These are phyloP conservation scores for Penicillium bialowiezense DNA, from an alignment of 495 filamentous ascomycete species.

Conservation along the genomic window DNA sequence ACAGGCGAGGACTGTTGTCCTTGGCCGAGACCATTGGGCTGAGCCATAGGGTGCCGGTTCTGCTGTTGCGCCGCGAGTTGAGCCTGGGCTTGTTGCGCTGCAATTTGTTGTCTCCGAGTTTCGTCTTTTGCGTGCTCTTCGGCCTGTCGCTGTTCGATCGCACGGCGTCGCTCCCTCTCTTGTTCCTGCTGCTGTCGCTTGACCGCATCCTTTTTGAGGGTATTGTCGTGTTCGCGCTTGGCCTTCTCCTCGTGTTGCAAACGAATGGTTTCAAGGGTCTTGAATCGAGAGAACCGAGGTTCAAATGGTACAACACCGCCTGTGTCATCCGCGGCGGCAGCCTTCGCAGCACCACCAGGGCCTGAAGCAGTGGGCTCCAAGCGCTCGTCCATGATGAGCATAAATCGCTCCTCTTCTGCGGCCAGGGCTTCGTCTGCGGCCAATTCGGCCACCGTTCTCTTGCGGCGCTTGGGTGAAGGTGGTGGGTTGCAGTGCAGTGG, in stretches of 20 bases:
- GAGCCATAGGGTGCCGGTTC: constrained; percentile 43
- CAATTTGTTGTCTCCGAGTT: constrained; percentile 40
- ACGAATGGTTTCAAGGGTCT: constrained; percentile 82
- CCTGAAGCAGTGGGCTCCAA: constrained; percentile 57
- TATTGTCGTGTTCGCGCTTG: constrained; percentile 61
- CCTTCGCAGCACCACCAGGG: constrained; percentile 55
- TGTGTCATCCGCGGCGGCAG: constrained; percentile 70
- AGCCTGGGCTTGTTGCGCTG: constrained; percentile 50
- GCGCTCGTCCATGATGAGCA: constrained; percentile 91
- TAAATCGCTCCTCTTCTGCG: constrained; percentile 82
- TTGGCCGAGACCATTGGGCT: constrained; percentile 63
- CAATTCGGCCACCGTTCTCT: constrained; percentile 90
- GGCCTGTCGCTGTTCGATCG: constrained; percentile 44
- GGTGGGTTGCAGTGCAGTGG: constrained; percentile 71
- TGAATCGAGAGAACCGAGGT: constrained; percentile 86
- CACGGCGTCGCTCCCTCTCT: constrained; percentile 41
- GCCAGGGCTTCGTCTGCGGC: constrained; percentile 90
- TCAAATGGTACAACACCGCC: constrained; percentile 69
- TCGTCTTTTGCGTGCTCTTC: constrained; percentile 50
- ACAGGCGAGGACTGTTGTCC: constrained; percentile 75
- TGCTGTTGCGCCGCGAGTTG: constrained; percentile 48
- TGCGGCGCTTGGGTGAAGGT: constrained; percentile 82
- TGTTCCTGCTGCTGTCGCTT: constrained; percentile 49
- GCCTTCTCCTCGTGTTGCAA: constrained; percentile 68
- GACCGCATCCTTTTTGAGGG: constrained; percentile 52